Conservation (phyloP, 2,329 filamentous ascomycete genomes). For the Fusarium cyanostomum region DNA sequence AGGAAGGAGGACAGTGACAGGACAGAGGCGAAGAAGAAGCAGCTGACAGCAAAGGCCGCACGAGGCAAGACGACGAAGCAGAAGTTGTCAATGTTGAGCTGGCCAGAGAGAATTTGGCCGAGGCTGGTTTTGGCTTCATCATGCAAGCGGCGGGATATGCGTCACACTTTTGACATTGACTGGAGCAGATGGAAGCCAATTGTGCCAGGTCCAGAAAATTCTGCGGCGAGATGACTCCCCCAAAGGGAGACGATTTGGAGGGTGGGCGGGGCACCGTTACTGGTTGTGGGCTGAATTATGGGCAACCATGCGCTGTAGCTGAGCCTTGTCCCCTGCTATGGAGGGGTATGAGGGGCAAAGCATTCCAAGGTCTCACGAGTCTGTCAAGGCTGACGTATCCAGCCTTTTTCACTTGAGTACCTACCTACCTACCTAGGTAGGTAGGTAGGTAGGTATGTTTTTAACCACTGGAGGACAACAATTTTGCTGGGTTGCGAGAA, state of each 20-base stretch:
- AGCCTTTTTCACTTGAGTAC: too few species aligned
- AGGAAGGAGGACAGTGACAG: slow-evolving; percentile 12
- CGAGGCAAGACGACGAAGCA: slow-evolving; percentile 13
- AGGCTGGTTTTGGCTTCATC: slow-evolving; percentile 38
- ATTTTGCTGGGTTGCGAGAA: too few species aligned
- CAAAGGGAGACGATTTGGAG: not conserved
- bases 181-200: slow-evolving; percentile 10
- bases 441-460: too few species aligned
- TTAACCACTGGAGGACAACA: too few species aligned
- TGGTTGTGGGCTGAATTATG: slow-evolving; percentile 11
- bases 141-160: slow-evolving; percentile 33
- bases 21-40: not conserved
- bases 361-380: too few species aligned
- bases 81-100: slow-evolving; percentile 28
- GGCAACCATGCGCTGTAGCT: slow-evolving; percentile 10
- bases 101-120: slow-evolving; percentile 39
- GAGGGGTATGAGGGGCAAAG: not conserved
- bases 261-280: slow-evolving; percentile 1
- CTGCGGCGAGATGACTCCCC: not conserved
- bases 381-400: not conserved
- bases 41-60: slow-evolving; percentile 12
- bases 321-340: not conserved
- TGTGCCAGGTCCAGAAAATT: slow-evolving; percentile 18
- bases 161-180: slow-evolving; percentile 29
- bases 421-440: too few species aligned